Base-by-base conservation (phyloP, 352 stramenopile genomes). In the Phytopythium boreale region DNA sequence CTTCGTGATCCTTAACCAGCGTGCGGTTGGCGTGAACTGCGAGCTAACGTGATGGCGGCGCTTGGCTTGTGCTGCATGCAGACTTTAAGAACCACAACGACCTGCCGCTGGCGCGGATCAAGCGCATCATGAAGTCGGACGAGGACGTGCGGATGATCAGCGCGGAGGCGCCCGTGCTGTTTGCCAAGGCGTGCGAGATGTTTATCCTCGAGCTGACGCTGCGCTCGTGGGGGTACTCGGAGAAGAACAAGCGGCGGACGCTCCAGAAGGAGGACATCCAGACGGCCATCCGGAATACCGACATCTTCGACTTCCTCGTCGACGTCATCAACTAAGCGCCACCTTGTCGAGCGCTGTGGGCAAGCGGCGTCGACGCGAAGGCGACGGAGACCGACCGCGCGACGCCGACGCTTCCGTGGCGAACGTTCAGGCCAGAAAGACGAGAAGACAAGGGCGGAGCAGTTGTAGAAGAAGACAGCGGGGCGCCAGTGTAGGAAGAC, bases 51-150 rank as follows among this genome's bases (percentile, higher is more conserved):
- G 34, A 39, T 39, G 6, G 34, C 34, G 34, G 5, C 10, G 34
- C 34, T 10, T 69, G 22, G 11, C 49, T 4, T 19, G 10, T 57
- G 50, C 26, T 34, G 39, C 10, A 22, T 2, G 24, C 60, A 95
- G 87, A 99, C 67, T 99, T 99, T 66, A 99, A 99, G 84, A 99
- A 98, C 71, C 97, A 99, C 87, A 99, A 99, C 75, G 97, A 99
- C 76, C 82, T 99, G 52, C 97, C 97, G 19, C 76, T 99, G 51
- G 97, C 97, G 22, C 86, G 97, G 44, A 99, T 99, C 84, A 99
- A 99, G 81, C 85, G 97, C 31, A 99, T 99, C 69, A 99, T 99
- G 97, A 99, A 99, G 83, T 98, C 90, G 44, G 97, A 99, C 71
- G 97, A 99, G 71, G 88, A 96, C 68, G 88, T 99, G 15, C 79